Base-by-base conservation (phyloP, 345 rosid genomes). In the Arabis hirsuta region DNA sequence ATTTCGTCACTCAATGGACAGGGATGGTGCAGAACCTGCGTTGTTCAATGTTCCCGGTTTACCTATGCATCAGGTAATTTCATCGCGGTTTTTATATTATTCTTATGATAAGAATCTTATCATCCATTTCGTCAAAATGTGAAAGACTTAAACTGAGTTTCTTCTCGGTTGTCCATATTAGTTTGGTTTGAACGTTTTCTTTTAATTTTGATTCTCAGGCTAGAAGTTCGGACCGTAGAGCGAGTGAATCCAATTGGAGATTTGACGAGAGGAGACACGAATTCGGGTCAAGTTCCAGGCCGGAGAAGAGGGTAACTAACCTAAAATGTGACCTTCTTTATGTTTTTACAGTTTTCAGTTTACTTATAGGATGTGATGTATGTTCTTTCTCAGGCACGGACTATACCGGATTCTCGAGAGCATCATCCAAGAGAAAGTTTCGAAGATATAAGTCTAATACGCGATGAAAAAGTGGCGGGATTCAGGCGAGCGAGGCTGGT, bases 221-320 rank as follows among this genome's bases (percentile, higher is more conserved):
- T 36, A 42, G 3, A 60, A 42, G 4, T 60, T 0, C 60, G 7
- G 60, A 7, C n/a, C 7, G 3, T 12, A 61, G 38, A 12, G 50
- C 12, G 36, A 34, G 2, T 60, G 50, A 13, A 8, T 42, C 36
- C 41, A 36, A 7, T 36, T 2, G 24, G 52, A 16, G 52, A 3
- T 2, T 46, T 9, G 24, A 46, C 20, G 52, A 44, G 26, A 10
- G 31, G 43, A 31, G 55, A 63, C 24, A 46, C 5, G 43, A 46
- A 31, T 2, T 9, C 6, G 42, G 16, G 14, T 31, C 67, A 62
- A 6, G 14, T 3, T 11, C 38, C 16, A 16, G 2, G 43, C 55
- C 43, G 46, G 44, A 46, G 43, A 11, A 46, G 55, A 63, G 29
- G 67, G 67, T 63, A 63, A 16, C 4, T 63, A 19, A 32, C 47